Evolutionary conservation across 225 moss, liverwort and hornwort species (phyloP).

Genomic region (Rhytidiadelphus loreus): DNA sequence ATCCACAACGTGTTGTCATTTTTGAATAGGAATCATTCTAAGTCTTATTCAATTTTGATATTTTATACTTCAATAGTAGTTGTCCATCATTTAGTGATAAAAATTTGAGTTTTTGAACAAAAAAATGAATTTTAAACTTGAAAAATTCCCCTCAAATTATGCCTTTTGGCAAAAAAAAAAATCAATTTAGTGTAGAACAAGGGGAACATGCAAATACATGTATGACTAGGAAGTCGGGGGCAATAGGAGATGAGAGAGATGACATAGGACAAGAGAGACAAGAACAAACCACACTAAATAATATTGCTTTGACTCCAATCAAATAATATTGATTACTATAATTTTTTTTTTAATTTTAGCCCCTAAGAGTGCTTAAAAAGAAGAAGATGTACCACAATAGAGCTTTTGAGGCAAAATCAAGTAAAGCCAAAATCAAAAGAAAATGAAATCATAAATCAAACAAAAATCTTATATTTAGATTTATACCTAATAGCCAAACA

Average conservation of each 20-base stretch:
- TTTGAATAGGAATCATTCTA: background rate
- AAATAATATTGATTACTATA: background rate
- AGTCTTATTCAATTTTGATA: background rate
- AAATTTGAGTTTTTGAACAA: background rate
- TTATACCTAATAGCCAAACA: background rate
- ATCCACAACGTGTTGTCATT: background rate
- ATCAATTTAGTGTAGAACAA: background rate
- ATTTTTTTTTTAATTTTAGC: rapidly evolving
- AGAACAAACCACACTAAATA: no score
- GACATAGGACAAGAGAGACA: rapidly evolving
- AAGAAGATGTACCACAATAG: background rate
- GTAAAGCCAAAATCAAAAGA: rapidly evolving
- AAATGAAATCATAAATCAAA: background rate
- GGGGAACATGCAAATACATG: rapidly evolving
- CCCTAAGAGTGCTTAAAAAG: no score
- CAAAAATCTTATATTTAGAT: background rate
- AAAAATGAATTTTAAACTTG: background rate
- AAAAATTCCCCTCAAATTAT: background rate
- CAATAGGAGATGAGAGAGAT: background rate
- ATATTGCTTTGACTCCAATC: no score
- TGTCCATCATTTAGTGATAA: no score
- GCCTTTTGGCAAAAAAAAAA: background rate
- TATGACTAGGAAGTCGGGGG: background rate
- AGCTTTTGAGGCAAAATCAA: background rate
- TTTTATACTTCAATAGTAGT: background rate